Conservation (phyloP, 2,329 filamentous ascomycete species). For the Apiospora sp. region DNA sequence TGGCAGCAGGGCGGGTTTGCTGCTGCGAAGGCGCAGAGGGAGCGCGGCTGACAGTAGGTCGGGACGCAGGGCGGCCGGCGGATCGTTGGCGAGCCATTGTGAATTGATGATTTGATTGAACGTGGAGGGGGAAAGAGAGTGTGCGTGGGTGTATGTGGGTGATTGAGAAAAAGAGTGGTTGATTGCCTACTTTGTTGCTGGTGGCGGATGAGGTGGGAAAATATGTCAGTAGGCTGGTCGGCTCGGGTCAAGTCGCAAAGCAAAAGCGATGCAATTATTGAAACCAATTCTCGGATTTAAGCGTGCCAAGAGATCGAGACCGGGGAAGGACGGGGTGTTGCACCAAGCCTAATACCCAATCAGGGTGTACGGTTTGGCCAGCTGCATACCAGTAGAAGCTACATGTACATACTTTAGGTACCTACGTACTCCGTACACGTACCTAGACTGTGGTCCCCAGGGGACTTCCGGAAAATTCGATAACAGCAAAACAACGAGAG, state of each 20-base stretch:
- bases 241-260: slow-evolving; percentile 20
- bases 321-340: slow-evolving; percentile 16
- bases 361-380: slow-evolving; percentile 22
- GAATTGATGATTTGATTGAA: slow-evolving; percentile 27
- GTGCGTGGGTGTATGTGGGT: neutral
- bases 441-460: neutral
- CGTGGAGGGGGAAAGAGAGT: neutral
- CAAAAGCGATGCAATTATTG: slow-evolving; percentile 18
- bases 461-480: neutral
- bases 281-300: slow-evolving; percentile 24
- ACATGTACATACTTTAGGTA: too few species aligned
- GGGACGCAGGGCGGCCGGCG: slow-evolving; percentile 63
- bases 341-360: slow-evolving; percentile 24
- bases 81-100: slow-evolving; percentile 83
- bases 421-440: neutral
- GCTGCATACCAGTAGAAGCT: slow-evolving; percentile 9
- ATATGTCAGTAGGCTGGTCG: neutral
- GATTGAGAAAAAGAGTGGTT: neutral
- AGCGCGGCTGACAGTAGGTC: slow-evolving; percentile 69
- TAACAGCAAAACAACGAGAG: neutral
- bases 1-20: slow-evolving; percentile 74
- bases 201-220: neutral
- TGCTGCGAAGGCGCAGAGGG: slow-evolving; percentile 59
- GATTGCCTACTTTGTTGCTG: neutral
- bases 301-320: slow-evolving; percentile 16